Base-by-base conservation (phyloP, 768 basidiomycete genomes). In the Rhizopogon vinicolor region DNA sequence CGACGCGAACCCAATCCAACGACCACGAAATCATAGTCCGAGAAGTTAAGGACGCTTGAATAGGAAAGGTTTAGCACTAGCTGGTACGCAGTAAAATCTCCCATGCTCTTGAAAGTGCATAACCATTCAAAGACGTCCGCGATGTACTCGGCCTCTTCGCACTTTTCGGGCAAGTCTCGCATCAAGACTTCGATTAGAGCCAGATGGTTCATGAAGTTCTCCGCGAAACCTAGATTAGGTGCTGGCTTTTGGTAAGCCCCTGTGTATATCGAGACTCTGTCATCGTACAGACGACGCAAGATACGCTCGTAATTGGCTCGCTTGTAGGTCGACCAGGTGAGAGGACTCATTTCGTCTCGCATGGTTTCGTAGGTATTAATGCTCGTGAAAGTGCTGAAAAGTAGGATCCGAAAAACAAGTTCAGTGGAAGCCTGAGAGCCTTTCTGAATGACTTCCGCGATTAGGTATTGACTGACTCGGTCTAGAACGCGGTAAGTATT, bases 401-500 rank as follows among this genome's bases (percentile, higher is more conserved):
- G 74, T 56, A 80, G 60, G 54, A 91, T 78, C 44, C 90, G 85
- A 60, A 92, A 92, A 22, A 81, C 78, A 52, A 89, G 66, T 66
- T 92, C 90, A 13, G 70, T 68, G 19, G 79, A 77, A 31, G 74
- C 69, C 60, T 85, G 84, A 2, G 81, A 73, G 40, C 89, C 89
- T 62, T 82, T 80, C 60, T 85, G 77, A 58, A 91, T 83, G 57
- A 92, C 87, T 53, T 89, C 78, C 6, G 67, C 62, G 33, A 92
- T 76, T 54, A 91, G 73, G 58, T 78, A 92, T 61, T 92, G 90
- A 31, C 79, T 82, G 16, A 77, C 77, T 37, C 81, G 82, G 72
- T 92, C 90, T 43, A 85, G 76, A 7, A 90, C 82, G 37, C 90
- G 86, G 63, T 79, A 92, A 0, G 85, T 80, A 62, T 90, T 89